Conservation (phyloP, 768 basidiomycete genomes). For the Serendipita sp. region DNA sequence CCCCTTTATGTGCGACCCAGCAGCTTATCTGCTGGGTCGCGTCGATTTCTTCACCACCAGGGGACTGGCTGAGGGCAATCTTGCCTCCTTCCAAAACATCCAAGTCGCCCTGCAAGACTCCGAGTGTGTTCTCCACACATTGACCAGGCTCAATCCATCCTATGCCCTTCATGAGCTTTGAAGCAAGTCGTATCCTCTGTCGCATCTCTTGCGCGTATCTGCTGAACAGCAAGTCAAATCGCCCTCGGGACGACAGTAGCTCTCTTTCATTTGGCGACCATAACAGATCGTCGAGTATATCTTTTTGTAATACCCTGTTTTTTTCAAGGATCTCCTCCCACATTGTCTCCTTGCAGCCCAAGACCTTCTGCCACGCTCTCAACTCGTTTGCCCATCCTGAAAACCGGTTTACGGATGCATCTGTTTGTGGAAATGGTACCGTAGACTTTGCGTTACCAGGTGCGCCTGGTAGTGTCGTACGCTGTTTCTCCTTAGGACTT, state of each 20-base stretch:
- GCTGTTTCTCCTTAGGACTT: not conserved
- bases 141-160: not conserved
- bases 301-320: not conserved
- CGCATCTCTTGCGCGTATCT: not conserved
- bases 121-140: not conserved
- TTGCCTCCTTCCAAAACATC: not conserved
- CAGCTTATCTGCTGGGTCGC: not conserved
- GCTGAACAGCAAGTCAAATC: conserved; percentile 1
- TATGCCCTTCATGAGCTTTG: not conserved
- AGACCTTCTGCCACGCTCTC: not conserved
- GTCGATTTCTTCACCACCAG: not conserved
- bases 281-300: not conserved
- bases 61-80: not conserved
- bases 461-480: not conserved
- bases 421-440: not conserved
- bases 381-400: not conserved
- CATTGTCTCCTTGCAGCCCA: conserved; percentile 3
- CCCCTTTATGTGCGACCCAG: not conserved
- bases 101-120: not conserved
- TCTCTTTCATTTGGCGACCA: not conserved
- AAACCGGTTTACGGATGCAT: not conserved
- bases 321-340: not conserved
- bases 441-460: not conserved
- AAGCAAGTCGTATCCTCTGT: not conserved
- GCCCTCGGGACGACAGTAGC: not conserved